Percentiles rank a stretch among this genome's conserved stretches.
Conservation (phyloP, 2,329 filamentous ascomycete genomes). For the Microsporum ferrugineum region DNA sequence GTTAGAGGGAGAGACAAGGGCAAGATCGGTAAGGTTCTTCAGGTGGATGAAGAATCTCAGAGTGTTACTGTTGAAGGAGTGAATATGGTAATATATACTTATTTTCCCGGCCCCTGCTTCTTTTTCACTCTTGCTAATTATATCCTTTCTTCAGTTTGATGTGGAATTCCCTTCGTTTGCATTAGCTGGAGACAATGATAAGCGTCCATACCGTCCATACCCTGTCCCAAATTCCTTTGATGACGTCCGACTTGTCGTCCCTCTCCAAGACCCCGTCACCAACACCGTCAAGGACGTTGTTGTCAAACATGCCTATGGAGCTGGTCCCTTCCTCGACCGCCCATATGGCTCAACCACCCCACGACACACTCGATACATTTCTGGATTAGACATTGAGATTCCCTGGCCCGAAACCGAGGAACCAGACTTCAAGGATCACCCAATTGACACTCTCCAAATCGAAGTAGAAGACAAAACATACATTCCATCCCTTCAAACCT, state of each 20-base stretch:
- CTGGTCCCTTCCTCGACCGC: slow-evolving; percentile 42
- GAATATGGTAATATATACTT: slow-evolving; percentile 47
- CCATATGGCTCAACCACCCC: slow-evolving; percentile 35
- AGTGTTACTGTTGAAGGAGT: slow-evolving; percentile 51
- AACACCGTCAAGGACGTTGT: slow-evolving; percentile 61
- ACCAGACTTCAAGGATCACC: slow-evolving; percentile 43
- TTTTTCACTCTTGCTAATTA: background rate
- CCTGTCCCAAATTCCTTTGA: slow-evolving; percentile 54
- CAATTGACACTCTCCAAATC: slow-evolving; percentile 62
- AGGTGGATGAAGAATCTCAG: slow-evolving; percentile 45
- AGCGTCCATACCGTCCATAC: slow-evolving; percentile 36
- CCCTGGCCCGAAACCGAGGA: slow-evolving; percentile 58
- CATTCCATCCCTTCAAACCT: slow-evolving; percentile 60
- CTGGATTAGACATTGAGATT: slow-evolving; percentile 60
- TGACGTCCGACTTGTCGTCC: slow-evolving; percentile 69
- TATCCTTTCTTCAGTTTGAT: slow-evolving; percentile 26
- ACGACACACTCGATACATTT: slow-evolving; percentile 44
- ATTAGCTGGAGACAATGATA: slow-evolving; percentile 26
- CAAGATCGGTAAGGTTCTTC: slow-evolving; percentile 62
- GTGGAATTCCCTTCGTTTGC: slow-evolving; percentile 31
- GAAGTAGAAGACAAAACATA: slow-evolving; percentile 66
- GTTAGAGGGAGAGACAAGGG: slow-evolving; percentile 68
- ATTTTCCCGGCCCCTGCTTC: background rate
- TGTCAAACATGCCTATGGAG: slow-evolving; percentile 56
- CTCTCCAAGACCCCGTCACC: slow-evolving; percentile 55